Percentiles rank a stretch among this genome's conserved stretches.
Evolutionary conservation across 2,329 filamentous ascomycete species (phyloP).

Genomic region (Lomentospora prolificans): DNA sequence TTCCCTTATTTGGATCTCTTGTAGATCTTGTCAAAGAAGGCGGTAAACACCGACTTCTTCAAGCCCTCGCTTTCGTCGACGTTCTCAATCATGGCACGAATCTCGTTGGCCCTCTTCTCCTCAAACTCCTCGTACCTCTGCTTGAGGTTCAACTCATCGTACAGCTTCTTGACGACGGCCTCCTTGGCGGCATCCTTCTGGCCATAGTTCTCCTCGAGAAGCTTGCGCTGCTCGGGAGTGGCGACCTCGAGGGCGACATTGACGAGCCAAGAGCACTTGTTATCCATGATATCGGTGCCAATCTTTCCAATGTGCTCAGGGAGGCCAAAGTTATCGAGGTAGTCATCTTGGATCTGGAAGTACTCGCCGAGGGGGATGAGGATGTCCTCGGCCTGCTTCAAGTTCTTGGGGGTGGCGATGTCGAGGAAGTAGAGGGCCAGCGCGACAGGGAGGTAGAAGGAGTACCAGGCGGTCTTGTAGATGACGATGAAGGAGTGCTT

Average conservation of each 20-base stretch:
- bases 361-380: conserved; percentile 97
- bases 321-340: conserved; percentile 93
- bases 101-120: conserved; percentile 72
- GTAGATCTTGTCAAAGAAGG: conserved; percentile 94
- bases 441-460: conserved; percentile 94
- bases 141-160: conserved; percentile 75
- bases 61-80: conserved; percentile 82
- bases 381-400: conserved; percentile 82
- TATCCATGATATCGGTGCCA: conserved; percentile 96
- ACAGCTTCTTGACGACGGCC: conserved; percentile 79
- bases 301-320: conserved; percentile 95
- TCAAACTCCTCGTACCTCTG: conserved; percentile 81
- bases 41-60: conserved; percentile 82
- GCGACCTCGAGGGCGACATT: conserved; percentile 82
- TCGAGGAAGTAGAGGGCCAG: conserved; percentile 79
- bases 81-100: conserved; percentile 63
- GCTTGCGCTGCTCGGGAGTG: conserved; percentile 73
- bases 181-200: conserved; percentile 79
- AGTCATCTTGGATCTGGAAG: conserved; percentile 99
- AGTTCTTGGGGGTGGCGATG: conserved; percentile 76
- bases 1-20: conserved; percentile 77
- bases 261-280: conserved; percentile 98
- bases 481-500: conserved; percentile 98
- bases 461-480: conserved; percentile 99
- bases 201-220: conserved; percentile 90